Percentiles rank a stretch among this genome's conserved stretches.
phyloP scores from a whole-genome alignment of 345 rosid genomes.

The Citrus mangshanensis region DNA sequence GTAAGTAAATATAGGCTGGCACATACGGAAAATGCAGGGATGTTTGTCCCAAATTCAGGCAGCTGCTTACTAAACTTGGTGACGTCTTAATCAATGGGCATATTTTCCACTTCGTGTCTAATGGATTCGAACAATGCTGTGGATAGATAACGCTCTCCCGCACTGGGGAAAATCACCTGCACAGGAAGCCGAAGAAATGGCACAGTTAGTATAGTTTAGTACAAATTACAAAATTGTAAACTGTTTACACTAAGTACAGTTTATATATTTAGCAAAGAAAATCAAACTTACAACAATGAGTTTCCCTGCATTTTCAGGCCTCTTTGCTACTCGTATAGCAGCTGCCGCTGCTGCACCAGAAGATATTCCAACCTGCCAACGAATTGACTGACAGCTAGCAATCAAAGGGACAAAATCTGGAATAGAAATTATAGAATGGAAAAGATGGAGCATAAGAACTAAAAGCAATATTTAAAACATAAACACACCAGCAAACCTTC shows the following conservation, averaged over 20 bases:
- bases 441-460: not conserved
- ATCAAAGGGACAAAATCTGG: not conserved
- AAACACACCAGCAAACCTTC: conserved; percentile 49
- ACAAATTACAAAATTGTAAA: not conserved
- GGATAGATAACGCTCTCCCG: conserved; percentile 75
- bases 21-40: not conserved
- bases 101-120: conserved; percentile 47
- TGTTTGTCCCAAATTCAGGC: not conserved
- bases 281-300: conserved; percentile 45
- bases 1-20: not conserved
- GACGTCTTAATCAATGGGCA: conserved; percentile 34
- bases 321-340: conserved; percentile 47
- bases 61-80: not conserved
- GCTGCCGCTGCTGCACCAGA: conserved; percentile 59
- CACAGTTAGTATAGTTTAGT: not conserved
- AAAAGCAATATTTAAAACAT: not conserved
- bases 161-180: conserved; percentile 76
- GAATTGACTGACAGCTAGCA: not conserved
- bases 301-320: conserved; percentile 53
- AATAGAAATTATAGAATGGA: not conserved
- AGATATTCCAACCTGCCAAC: conserved; percentile 51
- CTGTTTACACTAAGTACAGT: no score
- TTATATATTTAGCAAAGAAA: not conserved
- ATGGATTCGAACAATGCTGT: conserved; percentile 51
- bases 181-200: not conserved